These are phyloP conservation scores for Cordyceps cateniannulata DNA, from an alignment of 2,329 filamentous ascomycete genomes.

Conservation along the genomic window DNA sequence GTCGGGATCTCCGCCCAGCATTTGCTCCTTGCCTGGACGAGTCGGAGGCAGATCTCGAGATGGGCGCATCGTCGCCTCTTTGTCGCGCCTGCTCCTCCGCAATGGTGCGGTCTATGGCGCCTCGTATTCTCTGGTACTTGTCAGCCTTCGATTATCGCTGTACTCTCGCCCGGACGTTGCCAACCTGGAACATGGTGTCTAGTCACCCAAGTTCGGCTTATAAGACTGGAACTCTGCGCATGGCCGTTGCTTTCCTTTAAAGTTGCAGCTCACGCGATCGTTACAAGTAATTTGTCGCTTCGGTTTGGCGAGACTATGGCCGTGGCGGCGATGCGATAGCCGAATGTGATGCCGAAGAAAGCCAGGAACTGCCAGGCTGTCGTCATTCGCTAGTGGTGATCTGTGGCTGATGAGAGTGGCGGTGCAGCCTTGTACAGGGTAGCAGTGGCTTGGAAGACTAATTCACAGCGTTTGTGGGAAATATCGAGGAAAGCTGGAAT, in stretches of 20 bases:
- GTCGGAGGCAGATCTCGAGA: conserved; percentile 32
- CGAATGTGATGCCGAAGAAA: neutral
- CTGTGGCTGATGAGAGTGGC: conserved; percentile 8
- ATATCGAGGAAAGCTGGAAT: neutral
- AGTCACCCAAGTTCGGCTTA: neutral
- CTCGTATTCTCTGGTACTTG: conserved; percentile 62
- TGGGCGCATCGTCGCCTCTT: conserved; percentile 41
- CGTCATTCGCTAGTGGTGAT: neutral
- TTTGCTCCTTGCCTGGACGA: conserved; percentile 33
- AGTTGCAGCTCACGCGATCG: neutral
- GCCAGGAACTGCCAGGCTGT: neutral
- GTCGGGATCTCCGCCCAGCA: conserved; percentile 26
- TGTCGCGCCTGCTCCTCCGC: conserved; percentile 87
- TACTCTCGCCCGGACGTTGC: neutral
- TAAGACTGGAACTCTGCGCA: neutral
- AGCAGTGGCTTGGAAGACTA: neutral
- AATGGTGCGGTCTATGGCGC: conserved; percentile 79
- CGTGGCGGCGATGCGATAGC: neutral
- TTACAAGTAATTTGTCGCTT: neutral
- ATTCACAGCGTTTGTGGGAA: neutral
- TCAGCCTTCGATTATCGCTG: neutral
- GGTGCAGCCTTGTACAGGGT: conserved; percentile 1
- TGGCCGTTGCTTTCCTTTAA: neutral
- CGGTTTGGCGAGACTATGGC: neutral
- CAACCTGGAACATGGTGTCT: conserved; percentile 9